Conservation (phyloP, 1,284 basidiomycete species). For the Trametes sp. region DNA sequence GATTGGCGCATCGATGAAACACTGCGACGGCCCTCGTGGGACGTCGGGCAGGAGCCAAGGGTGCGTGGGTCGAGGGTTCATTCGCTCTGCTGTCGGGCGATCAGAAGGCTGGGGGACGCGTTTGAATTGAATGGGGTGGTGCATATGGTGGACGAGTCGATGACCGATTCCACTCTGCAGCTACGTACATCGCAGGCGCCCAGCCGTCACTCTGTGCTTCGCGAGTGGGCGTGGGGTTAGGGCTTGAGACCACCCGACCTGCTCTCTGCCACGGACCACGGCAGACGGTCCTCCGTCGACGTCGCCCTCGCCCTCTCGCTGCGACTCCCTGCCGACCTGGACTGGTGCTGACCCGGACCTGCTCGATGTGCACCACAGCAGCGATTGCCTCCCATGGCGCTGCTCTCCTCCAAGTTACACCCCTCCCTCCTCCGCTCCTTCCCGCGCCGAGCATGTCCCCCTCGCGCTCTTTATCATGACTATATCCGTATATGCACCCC, state of each 20-base stretch:
- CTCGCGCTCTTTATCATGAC: conserved; percentile 61
- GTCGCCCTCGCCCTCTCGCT: not conserved
- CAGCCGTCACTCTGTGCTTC: not conserved
- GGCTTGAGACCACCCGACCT: not conserved
- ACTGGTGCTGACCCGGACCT: not conserved
- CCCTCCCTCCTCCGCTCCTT: conserved; percentile 21
- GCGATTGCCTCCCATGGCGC: conserved; percentile 39
- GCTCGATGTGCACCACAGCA: conserved; percentile 38
- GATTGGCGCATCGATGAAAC: not conserved
- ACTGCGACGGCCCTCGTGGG: too few relatives aligned
- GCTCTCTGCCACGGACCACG: not conserved
- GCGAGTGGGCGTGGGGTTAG: not conserved
- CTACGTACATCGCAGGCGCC: not conserved
- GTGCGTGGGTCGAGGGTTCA: not conserved
- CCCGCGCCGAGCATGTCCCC: conserved; percentile 13
- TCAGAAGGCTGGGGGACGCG: not conserved
- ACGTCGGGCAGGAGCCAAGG: too few relatives aligned
- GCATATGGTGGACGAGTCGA: not conserved
- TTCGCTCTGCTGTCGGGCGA: not conserved
- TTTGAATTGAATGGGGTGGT: too few relatives aligned
- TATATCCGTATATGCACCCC: conserved; percentile 69
- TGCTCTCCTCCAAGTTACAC: conserved; percentile 23
- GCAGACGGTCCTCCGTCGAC: not conserved
- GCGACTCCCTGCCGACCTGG: not conserved
- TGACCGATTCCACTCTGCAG: too few relatives aligned